A percentile compares a stretch with the other conserved stretches of the same genome.
Conservation (phyloP, 345 rosid species). For the Limnanthes douglasii region DNA sequence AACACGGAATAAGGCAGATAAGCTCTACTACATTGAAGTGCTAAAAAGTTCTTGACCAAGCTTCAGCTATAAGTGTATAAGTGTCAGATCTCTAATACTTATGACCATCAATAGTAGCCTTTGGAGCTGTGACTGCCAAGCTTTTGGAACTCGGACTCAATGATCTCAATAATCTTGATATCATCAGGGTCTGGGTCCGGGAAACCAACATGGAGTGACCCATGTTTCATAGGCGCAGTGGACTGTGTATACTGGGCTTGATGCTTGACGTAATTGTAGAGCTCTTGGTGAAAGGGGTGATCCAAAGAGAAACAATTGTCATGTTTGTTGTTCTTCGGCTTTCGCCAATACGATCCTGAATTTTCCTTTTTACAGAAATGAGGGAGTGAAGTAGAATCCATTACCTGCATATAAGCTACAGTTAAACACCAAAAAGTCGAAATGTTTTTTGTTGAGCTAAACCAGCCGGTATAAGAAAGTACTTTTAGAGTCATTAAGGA, state of each 20-base stretch:
- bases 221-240: constrained; percentile 34
- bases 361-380: constrained; percentile 80
- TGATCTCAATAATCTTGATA: constrained; percentile 34
- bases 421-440: not conserved
- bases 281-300: constrained; percentile 75
- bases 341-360: constrained; percentile 49
- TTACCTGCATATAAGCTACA: constrained; percentile 36
- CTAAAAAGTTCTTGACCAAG: too few relatives aligned
- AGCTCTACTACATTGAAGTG: too few relatives aligned
- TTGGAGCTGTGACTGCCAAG: too few relatives aligned
- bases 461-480: not conserved
- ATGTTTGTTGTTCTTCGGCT: constrained; percentile 19
- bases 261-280: constrained; percentile 55
- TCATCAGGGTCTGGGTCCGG: constrained; percentile 50
- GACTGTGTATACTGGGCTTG: constrained; percentile 23
- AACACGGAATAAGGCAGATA: too few relatives aligned
- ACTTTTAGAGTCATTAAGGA: too few relatives aligned
- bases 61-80: too few relatives aligned
- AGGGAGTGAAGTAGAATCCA: constrained; percentile 84
- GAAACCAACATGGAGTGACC: constrained; percentile 68
- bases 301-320: constrained; percentile 78
- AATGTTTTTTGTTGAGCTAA: not conserved
- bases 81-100: too few relatives aligned
- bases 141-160: constrained; percentile 64
- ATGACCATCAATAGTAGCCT: too few relatives aligned